phyloP scores from a whole-genome alignment of 345 rosid genomes.

The Brassica nigra region DNA sequence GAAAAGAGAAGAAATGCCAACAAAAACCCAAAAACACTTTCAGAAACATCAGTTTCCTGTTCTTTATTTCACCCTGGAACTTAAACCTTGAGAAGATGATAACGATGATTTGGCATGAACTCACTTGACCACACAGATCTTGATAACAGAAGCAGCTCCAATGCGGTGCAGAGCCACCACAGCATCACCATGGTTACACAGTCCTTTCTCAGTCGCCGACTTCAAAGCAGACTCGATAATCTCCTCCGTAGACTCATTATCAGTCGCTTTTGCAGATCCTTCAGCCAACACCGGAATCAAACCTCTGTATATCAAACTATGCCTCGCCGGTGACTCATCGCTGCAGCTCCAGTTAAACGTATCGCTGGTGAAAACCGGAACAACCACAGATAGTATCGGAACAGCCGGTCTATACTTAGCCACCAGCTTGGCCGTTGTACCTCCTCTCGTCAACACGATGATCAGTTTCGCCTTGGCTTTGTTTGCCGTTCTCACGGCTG shows the following conservation, averaged over 20 bases:
- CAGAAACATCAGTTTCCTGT: neutral
- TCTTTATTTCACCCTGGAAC: constrained; percentile 17
- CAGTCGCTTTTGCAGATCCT: constrained; percentile 23
- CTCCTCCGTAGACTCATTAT: constrained; percentile 24
- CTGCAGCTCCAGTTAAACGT: constrained; percentile 26
- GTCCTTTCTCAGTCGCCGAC: constrained; percentile 21
- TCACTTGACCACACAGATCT: constrained; percentile 28
- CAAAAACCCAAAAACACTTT: neutral
- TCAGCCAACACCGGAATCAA: constrained; percentile 20
- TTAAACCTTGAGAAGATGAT: neutral
- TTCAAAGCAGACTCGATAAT: constrained; percentile 27
- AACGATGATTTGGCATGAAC: neutral
- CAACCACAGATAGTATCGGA: constrained; percentile 22
- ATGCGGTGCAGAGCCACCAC: constrained; percentile 32
- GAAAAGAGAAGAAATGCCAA: neutral
- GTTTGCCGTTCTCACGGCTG: constrained; percentile 27
- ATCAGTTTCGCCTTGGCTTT: constrained; percentile 23
- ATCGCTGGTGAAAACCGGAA: constrained; percentile 27
- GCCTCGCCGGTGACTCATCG: constrained; percentile 29
- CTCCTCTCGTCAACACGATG: constrained; percentile 26
- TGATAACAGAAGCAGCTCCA: constrained; percentile 30
- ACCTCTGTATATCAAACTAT: constrained; percentile 27
- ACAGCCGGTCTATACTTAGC: constrained; percentile 30
- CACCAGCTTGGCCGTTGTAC: constrained; percentile 21
- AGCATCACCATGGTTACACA: constrained; percentile 25